Evolutionary conservation across 139 green algal genomes (phyloP), one percentile per base, ranked within the genome.

Genomic region (Raphidocelis subcapitata): DNA sequence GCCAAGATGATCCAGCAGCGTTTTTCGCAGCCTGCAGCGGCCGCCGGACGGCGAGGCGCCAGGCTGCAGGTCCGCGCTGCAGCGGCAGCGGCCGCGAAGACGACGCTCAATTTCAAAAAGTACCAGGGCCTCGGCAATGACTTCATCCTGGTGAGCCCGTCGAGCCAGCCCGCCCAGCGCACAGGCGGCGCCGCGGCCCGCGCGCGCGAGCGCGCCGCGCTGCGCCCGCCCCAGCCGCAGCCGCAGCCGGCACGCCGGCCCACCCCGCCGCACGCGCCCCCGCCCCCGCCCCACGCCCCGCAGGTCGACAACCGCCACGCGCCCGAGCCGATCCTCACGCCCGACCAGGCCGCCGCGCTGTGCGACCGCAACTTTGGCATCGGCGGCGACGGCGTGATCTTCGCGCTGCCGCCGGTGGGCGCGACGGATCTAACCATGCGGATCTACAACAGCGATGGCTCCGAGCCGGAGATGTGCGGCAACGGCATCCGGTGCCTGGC

Each of bases 121-220:
- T 99, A 98, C 76, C 96, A 99, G 57, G 96, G 96, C 5, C 79
- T 99, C 1, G 96, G 96, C 35, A 99, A 99, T 77, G 96, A 99
- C 82, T 99, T 99, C 77, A 94, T 99, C 61, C 79, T 99, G 82
- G 90, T 92, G 51, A 46, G 84, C 65, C 16, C 37, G 20, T 5
- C 8, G 14, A 31, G 8, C 62, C 55, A 56, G 23, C 8, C 41
- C 12, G 41, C 12, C 41, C 41, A 20, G 41, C 12, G 41, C 41
- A 49, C 41, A 49, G 41, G 8, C 8, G 41, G 8, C 8, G 41
- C 8, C 41, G 41, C 41, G 12, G 8, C 8, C 12, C 41, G 8
- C 41, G 41, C 8, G 8, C 8, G 41, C 41, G 41, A 49, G 8
- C 41, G 41, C 41, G 8, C 12, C 8, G 8, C 8, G 41, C 41